phyloP scores from a whole-genome alignment of 1,284 basidiomycete species.

The Cerioporus squamosus region DNA sequence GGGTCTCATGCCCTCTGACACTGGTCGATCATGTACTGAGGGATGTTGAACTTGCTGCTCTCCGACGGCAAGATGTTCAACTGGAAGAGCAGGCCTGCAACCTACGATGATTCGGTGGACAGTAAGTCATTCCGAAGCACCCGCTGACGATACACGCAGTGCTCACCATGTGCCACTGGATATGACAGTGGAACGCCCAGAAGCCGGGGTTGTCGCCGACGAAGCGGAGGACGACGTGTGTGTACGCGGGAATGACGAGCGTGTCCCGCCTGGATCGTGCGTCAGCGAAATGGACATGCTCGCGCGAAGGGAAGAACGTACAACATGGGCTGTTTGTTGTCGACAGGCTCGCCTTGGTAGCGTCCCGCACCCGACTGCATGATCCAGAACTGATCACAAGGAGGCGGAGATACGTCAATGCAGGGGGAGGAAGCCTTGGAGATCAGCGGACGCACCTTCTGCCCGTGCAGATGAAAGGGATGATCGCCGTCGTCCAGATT shows the following conservation, averaged over 20 bases:
- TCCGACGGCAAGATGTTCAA: constrained; percentile 35
- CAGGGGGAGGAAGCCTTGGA: neutral
- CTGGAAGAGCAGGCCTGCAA: constrained; percentile 41
- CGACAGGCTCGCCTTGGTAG: constrained; percentile 33
- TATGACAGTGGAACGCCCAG: constrained; percentile 44
- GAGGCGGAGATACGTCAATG: no score
- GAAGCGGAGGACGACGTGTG: constrained; percentile 39
- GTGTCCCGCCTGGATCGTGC: constrained; percentile 38
- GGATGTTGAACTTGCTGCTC: constrained; percentile 33
- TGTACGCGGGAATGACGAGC: constrained; percentile 39
- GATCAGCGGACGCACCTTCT: constrained; percentile 41
- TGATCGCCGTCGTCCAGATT: constrained; percentile 46
- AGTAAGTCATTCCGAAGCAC: constrained; percentile 1
- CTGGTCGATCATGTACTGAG: constrained; percentile 38
- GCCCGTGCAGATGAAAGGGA: constrained; percentile 48
- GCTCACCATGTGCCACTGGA: constrained; percentile 42
- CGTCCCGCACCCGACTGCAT: constrained; percentile 36
- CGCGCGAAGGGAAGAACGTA: constrained; percentile 16
- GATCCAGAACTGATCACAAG: constrained; percentile 22
- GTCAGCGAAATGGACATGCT: no score
- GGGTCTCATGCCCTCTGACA: constrained; percentile 22
- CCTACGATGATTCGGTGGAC: neutral
- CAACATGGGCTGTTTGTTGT: constrained; percentile 35
- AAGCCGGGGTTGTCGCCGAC: constrained; percentile 41
- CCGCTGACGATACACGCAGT: neutral